Percentiles rank a stretch among this genome's conserved stretches.
Evolutionary conservation across 345 rosid species (phyloP).

Genomic region (Durio zibethinus): DNA sequence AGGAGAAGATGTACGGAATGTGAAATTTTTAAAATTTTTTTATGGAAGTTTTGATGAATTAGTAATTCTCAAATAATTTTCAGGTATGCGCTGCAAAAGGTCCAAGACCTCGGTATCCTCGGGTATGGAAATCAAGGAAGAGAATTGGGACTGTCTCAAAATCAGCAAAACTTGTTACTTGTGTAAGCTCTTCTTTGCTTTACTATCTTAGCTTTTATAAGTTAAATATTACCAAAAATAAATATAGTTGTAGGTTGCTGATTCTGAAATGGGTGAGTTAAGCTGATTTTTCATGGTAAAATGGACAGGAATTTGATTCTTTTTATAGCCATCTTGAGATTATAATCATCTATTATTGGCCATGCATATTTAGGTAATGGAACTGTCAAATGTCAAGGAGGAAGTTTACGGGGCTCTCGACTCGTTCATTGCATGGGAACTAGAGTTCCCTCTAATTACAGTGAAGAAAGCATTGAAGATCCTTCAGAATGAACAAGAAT

Average conservation of each 20-base stretch:
- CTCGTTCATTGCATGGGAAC: slow-evolving; percentile 89
- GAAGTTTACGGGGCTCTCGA: slow-evolving; percentile 94
- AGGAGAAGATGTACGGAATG: not conserved
- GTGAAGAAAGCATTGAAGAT: slow-evolving; percentile 86
- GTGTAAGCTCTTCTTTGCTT: slow-evolving; percentile 38
- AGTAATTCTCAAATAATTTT: not conserved
- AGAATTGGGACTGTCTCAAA: slow-evolving; percentile 83
- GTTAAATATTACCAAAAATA: not conserved
- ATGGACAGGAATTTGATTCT: not conserved
- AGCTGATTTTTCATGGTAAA: not conserved
- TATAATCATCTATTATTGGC: not conserved
- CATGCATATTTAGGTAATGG: slow-evolving; percentile 52
- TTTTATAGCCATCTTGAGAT: slow-evolving; percentile 11
- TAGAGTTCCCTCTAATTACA: slow-evolving; percentile 83
- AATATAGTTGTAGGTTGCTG: not conserved
- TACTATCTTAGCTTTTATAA: not conserved
- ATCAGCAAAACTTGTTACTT: slow-evolving; percentile 62
- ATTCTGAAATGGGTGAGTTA: not conserved
- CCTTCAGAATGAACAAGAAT: slow-evolving; percentile 69
- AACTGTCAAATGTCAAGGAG: slow-evolving; percentile 77
- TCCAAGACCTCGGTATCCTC: slow-evolving; percentile 85
- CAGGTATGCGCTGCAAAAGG: slow-evolving; percentile 88
- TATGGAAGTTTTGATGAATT: not conserved
- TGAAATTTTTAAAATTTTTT: not conserved
- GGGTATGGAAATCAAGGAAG: slow-evolving; percentile 78